Base-by-base conservation (phyloP, 768 basidiomycete genomes). In the Cystofilobasidium capitatum region DNA sequence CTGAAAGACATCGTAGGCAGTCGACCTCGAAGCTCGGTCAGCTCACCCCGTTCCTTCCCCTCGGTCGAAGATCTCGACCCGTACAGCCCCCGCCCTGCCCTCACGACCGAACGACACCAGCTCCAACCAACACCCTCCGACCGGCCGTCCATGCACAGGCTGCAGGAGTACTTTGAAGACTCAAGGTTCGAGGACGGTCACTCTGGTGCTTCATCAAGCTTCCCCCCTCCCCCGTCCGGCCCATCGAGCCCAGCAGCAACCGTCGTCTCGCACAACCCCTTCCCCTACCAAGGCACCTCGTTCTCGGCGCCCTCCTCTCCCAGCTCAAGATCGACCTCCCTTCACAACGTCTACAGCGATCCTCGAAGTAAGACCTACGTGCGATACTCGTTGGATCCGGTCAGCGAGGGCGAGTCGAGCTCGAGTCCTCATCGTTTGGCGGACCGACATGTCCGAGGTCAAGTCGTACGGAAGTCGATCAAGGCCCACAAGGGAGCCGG, bases 371-470 rank as follows among this genome's bases (percentile, higher is more conserved):
- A 33, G 51, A 29, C 6, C 8, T 55, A 55, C 51, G 51, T 55
- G 4, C 51, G 51, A 14, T 55, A 55, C 51, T 55, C 51, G 51
- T 3, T 55, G 8, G 29, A 55, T 6, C 26, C 51, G 31, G 14
- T 31, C 47, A 49, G 26, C 9, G 12, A 8, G n/a, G 49, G 24
- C 49, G 58, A 59, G 29, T 6, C 3, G 37, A 26, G 16, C 10
- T 8, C 10, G 24, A 39, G 29, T 22, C n/a, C 6, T 17, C 39
- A 33, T 26, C 36, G 33, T 8, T 26, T 61, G 31, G 59, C 59
- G 9, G 59, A 61, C n/a, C n/a, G 59, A 39, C 44, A 61, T 17
- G 59, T 45, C 16, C 39, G 44, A 31, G 59, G 59, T 8, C 59
- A 61, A 29, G 31, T 61, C 59, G 26, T 61, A 20, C 29, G 44